Evolutionary conservation across 2,329 filamentous ascomycete genomes (phyloP).

Genomic region (Alternaria sp.): DNA sequence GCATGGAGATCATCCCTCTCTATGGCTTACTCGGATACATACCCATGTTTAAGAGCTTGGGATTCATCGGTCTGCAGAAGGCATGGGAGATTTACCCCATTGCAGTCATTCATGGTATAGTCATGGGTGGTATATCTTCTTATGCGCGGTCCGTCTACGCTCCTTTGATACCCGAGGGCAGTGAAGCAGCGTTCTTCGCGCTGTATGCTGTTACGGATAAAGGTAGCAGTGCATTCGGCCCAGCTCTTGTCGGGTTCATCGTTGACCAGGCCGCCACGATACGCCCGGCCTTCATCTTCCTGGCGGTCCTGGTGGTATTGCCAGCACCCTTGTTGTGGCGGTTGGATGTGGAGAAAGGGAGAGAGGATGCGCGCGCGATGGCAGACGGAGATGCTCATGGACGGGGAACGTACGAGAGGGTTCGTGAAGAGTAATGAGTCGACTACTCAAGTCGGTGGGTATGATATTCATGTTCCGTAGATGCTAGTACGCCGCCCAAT

Average conservation of each 20-base stretch:
- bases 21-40: slow-evolving; percentile 87
- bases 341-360: slow-evolving; percentile 72
- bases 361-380: slow-evolving; percentile 42
- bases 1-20: slow-evolving; percentile 88
- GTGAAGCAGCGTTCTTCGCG: slow-evolving; percentile 91
- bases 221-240: slow-evolving; percentile 87
- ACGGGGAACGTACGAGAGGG: slow-evolving; percentile 25
- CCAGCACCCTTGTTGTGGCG: slow-evolving; percentile 81
- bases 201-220: slow-evolving; percentile 96
- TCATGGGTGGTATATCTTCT: slow-evolving; percentile 83
- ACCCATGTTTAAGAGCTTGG: slow-evolving; percentile 73
- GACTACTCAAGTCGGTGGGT: background rate
- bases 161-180: slow-evolving; percentile 87
- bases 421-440: slow-evolving; percentile 16
- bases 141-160: slow-evolving; percentile 91
- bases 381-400: slow-evolving; percentile 23
- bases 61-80: slow-evolving; percentile 80
- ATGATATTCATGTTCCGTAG: slow-evolving; percentile 9
- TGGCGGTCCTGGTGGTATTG: slow-evolving; percentile 77
- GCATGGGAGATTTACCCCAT: slow-evolving; percentile 93
- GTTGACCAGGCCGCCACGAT: slow-evolving; percentile 67
- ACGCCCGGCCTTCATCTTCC: slow-evolving; percentile 76
- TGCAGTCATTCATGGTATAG: slow-evolving; percentile 84
- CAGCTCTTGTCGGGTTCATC: slow-evolving; percentile 85
- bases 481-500: slow-evolving; percentile 16